Conservation (phyloP, 2,329 filamentous ascomycete genomes). For the Trichophyton verrucosum region DNA sequence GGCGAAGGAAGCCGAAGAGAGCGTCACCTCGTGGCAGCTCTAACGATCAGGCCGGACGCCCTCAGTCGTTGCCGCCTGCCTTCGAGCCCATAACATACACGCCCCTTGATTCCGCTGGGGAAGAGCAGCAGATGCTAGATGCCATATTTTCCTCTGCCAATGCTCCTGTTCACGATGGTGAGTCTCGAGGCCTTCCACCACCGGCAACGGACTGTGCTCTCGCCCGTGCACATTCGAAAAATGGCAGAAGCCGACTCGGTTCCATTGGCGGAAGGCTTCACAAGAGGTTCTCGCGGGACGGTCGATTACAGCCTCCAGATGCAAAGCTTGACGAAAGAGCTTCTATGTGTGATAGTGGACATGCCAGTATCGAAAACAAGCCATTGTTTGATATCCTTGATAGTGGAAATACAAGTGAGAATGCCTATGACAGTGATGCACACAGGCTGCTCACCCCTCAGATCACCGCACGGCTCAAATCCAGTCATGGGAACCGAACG, state of each 20-base stretch:
- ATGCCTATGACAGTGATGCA: slow-evolving; percentile 33
- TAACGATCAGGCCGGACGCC: neutral
- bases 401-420: slow-evolving; percentile 27
- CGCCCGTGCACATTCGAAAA: neutral
- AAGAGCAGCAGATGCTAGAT: slow-evolving; percentile 4
- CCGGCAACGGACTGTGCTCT: neutral
- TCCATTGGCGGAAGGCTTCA: slow-evolving; percentile 21
- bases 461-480: slow-evolving; percentile 14
- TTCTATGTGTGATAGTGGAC: slow-evolving; percentile 6
- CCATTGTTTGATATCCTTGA: slow-evolving; percentile 16
- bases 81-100: slow-evolving; percentile 1
- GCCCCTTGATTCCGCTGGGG: neutral
- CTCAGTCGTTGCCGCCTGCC: neutral
- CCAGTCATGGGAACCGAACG: slow-evolving; percentile 3
- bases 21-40: neutral
- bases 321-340: slow-evolving; percentile 4
- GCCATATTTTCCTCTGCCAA: neutral
- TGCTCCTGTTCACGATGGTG: neutral
- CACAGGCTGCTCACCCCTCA: slow-evolving; percentile 27
- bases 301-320: slow-evolving; percentile 13
- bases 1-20: neutral
- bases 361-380: slow-evolving; percentile 4
- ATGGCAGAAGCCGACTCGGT: slow-evolving; percentile 4
- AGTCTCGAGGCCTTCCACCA: neutral
- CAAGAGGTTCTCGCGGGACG: slow-evolving; percentile 24